A percentile compares a stretch with the other conserved stretches of the same genome.
phyloP scores from a whole-genome alignment of 148 eudicot genomes.

The Talinum fruticosum region DNA sequence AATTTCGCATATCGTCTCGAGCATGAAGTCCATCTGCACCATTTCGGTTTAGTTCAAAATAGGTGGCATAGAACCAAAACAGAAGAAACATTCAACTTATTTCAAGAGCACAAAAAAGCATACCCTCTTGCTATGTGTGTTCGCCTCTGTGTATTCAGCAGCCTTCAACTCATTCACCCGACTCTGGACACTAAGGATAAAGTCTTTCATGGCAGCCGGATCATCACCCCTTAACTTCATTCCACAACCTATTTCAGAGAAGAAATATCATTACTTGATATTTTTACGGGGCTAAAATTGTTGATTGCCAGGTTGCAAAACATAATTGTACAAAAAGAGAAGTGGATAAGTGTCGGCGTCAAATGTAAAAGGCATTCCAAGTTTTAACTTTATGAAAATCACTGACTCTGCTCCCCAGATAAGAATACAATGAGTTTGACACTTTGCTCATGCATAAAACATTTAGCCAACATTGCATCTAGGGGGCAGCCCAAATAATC shows the following conservation, averaged over 20 bases:
- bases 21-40: constrained; percentile 93
- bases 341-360: neutral
- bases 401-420: neutral
- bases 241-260: constrained; percentile 63
- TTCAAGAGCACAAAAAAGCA: constrained; percentile 17
- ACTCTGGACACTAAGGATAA: constrained; percentile 63
- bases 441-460: neutral
- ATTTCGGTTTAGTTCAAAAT: constrained; percentile 8
- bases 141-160: constrained; percentile 42
- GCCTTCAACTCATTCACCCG: constrained; percentile 74
- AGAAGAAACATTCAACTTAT: constrained; percentile 1
- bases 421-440: neutral
- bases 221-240: constrained; percentile 88
- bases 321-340: neutral
- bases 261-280: constrained; percentile 2
- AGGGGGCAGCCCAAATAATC: neutral
- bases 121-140: constrained; percentile 64
- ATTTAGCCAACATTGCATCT: neutral
- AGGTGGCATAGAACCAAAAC: constrained; percentile 15
- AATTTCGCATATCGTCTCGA: constrained; percentile 87
- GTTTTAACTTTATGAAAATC: neutral
- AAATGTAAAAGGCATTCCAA: neutral
- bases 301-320: neutral
- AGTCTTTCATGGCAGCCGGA: constrained; percentile 84
- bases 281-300: neutral